These are phyloP conservation scores for Funneliformis caledonium DNA, from an alignment of 371 early-diverging fungal species.

Conservation along the genomic window DNA sequence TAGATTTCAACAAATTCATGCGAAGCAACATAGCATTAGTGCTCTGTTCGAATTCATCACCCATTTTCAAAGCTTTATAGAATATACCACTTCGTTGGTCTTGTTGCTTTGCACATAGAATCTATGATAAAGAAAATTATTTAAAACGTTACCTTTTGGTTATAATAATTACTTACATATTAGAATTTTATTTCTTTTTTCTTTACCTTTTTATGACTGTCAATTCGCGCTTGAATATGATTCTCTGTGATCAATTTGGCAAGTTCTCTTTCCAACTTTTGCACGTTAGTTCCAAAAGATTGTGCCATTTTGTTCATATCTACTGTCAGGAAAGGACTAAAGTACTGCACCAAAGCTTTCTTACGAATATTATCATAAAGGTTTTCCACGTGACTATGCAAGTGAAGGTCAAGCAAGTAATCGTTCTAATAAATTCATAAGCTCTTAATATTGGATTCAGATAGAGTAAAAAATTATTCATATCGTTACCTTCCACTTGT, in stretches of 20 bases:
- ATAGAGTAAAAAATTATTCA: neutral
- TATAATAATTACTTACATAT: neutral
- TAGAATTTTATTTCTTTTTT: neutral
- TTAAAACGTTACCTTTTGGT: neutral
- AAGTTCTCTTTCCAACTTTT: slow-evolving; percentile 71
- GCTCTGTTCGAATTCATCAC: slow-evolving; percentile 56
- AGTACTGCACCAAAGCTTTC: slow-evolving; percentile 83
- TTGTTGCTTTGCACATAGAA: slow-evolving; percentile 40
- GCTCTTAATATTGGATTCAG: neutral
- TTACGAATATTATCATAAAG: slow-evolving; percentile 73
- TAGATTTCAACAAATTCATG: slow-evolving; percentile 37
- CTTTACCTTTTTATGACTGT: slow-evolving; percentile 81
- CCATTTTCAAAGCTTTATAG: slow-evolving; percentile 59
- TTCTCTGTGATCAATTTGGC: slow-evolving; percentile 67
- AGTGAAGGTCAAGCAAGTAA: slow-evolving; percentile 73
- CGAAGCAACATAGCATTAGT: slow-evolving; percentile 39
- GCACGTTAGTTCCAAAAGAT: slow-evolving; percentile 66
- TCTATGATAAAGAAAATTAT: neutral
- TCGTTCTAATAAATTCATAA: slow-evolving; percentile 53
- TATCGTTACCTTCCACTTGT: slow-evolving; percentile 60
- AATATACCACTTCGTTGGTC: slow-evolving; percentile 44
- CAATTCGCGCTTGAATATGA: slow-evolving; percentile 76
- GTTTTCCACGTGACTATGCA: slow-evolving; percentile 69
- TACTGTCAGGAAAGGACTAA: slow-evolving; percentile 77
- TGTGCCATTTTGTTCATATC: slow-evolving; percentile 81